Conservation (phyloP, 2,329 filamentous ascomycete species). For the Curvularia sp. region DNA sequence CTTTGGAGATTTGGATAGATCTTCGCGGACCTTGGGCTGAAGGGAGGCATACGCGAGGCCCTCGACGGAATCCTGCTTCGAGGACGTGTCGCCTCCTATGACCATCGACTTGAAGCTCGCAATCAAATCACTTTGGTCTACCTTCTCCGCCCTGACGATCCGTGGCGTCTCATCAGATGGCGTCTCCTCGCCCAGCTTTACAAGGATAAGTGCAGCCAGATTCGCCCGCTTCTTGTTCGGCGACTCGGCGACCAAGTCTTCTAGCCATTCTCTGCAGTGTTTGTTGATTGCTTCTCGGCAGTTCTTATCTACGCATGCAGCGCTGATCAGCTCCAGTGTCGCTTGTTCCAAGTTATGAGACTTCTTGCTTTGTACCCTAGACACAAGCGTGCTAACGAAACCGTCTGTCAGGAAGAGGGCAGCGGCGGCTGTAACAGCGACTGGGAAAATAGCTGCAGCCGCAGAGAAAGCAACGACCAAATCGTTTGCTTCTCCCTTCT, state of each 20-base stretch:
- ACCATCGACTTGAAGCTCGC: conserved; percentile 69
- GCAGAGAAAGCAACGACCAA: conserved; percentile 92
- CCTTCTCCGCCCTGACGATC: conserved; percentile 41
- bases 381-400: conserved; percentile 78
- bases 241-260: conserved; percentile 79
- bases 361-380: conserved; percentile 80
- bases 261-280: conserved; percentile 85
- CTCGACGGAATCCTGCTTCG: conserved; percentile 78
- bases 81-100: conserved; percentile 63
- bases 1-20: conserved; percentile 70
- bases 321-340: conserved; percentile 87
- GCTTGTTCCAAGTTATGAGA: conserved; percentile 85
- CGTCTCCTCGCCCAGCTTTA: conserved; percentile 58
- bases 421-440: conserved; percentile 77
- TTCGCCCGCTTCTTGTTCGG: conserved; percentile 63
- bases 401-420: conserved; percentile 86
- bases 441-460: conserved; percentile 85
- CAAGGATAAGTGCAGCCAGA: conserved; percentile 62
- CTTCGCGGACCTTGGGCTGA: conserved; percentile 83
- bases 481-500: conserved; percentile 81
- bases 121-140: conserved; percentile 58
- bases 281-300: conserved; percentile 86
- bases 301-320: conserved; percentile 82
- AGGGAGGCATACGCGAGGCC: conserved; percentile 91
- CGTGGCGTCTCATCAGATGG: conserved; percentile 37